Evolutionary conservation across 805 yeast genomes (phyloP), one percentile per base, ranked within the genome.

Genomic region (Teunomyces panamensis): DNA sequence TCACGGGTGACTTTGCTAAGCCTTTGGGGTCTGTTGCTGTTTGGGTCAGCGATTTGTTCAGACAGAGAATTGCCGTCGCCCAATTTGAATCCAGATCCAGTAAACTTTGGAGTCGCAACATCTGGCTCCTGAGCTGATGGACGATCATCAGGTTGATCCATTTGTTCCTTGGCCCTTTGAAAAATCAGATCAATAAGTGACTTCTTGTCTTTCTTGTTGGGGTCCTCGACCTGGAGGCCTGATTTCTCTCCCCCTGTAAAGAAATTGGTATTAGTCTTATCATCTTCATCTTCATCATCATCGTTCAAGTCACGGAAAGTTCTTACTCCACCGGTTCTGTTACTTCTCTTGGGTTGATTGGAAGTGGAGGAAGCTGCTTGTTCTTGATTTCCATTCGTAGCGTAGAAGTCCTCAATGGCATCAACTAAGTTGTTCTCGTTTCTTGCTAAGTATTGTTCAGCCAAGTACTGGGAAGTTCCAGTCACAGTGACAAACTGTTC

Each of bases 191-290:
- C 85, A 49, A 87, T 69, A 33, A 87, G 62, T 71, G 68, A 54
- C 44, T 71, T 68, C 33, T 58, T 57, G 37, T 66, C 67, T 49
- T 71, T 65, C 48, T 68, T 68, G 53, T 74, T 74, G 20, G 94
- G 94, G 58, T 87, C 87, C 56, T 88, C 89, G 16, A 87, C 91
- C 62, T 85, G 87, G 53, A 87, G 70, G 4, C 83, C 94, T 1
- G 91, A 85, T 49, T 87, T 87, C 62, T 86, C 91, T 20, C 78
- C 89, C 11, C 84, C 84, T 0, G 87, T 84, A 65, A 79, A 83
- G 50, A 83, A 78, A 57, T 83, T 81, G 28, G 64, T 65, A 45
- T 67, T 62, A 48, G 84, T 78, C 33, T 75, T 77, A 49, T 80
- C 84, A 51, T 78, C 82, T n/a, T 73, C 80, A 37, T 70, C 79